phyloP scores from a whole-genome alignment of 106 monocot species.

The Narthecium ossifragum region DNA sequence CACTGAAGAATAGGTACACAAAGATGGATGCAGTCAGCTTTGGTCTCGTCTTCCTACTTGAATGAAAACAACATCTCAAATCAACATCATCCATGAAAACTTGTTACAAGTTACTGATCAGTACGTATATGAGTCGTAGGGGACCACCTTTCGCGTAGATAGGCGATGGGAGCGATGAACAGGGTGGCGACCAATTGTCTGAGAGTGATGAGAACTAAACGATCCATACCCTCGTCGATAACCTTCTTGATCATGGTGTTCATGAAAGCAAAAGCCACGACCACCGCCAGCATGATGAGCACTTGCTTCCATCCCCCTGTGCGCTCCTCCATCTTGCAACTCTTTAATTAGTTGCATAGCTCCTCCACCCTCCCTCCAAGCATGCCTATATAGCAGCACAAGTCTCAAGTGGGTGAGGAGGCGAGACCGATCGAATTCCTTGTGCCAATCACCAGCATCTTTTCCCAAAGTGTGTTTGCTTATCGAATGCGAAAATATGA shows the following conservation, averaged over 20 bases:
- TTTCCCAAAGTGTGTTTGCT: too few species aligned
- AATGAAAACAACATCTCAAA: not conserved
- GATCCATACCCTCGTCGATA: constrained; percentile 7
- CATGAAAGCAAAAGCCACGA: constrained; percentile 9
- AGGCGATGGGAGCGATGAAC: constrained; percentile 14
- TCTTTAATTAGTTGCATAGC: too few species aligned
- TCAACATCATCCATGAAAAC: not conserved
- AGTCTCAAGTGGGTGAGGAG: too few species aligned
- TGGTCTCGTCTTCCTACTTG: constrained; percentile 7
- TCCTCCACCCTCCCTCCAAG: too few species aligned
- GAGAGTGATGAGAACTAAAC: constrained; percentile 9
- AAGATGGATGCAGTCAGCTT: constrained; percentile 13
- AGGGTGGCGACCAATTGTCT: constrained; percentile 11
- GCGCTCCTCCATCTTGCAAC: too few species aligned
- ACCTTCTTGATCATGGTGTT: constrained; percentile 19
- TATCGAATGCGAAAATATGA: too few species aligned
- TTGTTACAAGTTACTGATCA: not conserved
- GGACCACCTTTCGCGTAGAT: constrained; percentile 15
- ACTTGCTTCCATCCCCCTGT: constrained; percentile 5
- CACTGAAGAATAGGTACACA: constrained; percentile 10
- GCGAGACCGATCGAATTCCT: too few species aligned
- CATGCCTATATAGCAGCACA: too few species aligned
- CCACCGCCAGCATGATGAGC: constrained; percentile 3
- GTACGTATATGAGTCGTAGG: not conserved
- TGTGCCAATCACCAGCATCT: too few species aligned